phyloP scores from a whole-genome alignment of 768 basidiomycete genomes.

The Boletus huronensis region DNA sequence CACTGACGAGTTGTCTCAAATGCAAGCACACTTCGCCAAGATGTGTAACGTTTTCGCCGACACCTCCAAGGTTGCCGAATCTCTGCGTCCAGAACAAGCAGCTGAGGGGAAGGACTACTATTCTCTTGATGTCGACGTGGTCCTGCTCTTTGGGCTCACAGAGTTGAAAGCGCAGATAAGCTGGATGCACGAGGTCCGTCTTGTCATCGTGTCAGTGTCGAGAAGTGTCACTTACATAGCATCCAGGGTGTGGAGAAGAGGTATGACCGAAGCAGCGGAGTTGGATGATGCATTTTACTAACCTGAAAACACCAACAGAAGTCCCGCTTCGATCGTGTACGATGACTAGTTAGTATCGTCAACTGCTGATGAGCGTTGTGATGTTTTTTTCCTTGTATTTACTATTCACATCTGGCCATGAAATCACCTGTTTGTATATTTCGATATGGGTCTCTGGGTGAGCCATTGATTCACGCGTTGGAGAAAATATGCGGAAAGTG shows the following conservation, averaged over 20 bases:
- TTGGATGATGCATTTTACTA: neutral
- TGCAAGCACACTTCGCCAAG: conserved; percentile 2
- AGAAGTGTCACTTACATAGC: neutral
- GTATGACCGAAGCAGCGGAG: neutral
- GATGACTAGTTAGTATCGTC: conserved; percentile 5
- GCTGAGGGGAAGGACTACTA: conserved; percentile 9
- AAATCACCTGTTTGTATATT: neutral
- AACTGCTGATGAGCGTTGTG: neutral
- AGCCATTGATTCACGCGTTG: too few relatives aligned
- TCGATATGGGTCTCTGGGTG: neutral
- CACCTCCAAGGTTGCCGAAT: conserved; percentile 1
- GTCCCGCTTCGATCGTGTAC: conserved; percentile 22
- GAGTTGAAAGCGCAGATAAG: conserved; percentile 44
- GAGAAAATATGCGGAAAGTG: neutral
- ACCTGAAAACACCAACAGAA: conserved; percentile 1
- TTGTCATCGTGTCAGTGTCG: neutral
- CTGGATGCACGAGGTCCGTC: conserved; percentile 35
- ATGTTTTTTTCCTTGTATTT: neutral
- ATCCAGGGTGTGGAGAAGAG: conserved; percentile 19
- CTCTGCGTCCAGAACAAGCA: neutral
- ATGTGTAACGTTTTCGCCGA: conserved; percentile 14
- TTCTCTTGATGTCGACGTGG: conserved; percentile 28
- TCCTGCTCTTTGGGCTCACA: conserved; percentile 41
- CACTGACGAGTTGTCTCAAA: neutral
- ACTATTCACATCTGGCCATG: neutral